These are phyloP conservation scores for Cajanus cajan DNA, from an alignment of 306 rosid species.

Conservation along the genomic window DNA sequence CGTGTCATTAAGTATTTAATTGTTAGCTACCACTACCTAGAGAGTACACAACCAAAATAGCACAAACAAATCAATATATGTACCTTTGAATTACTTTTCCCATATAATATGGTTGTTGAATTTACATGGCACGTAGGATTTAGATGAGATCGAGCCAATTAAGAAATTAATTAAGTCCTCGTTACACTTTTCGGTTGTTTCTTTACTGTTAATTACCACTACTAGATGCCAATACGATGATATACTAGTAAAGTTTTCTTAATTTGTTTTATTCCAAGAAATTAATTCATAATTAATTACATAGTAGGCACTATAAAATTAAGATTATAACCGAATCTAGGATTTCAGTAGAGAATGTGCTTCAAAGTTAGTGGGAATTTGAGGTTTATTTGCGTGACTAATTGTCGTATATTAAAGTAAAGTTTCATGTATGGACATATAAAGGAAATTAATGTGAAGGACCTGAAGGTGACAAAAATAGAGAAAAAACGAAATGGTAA, in stretches of 20 bases:
- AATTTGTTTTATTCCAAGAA: neutral
- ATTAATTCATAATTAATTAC: neutral
- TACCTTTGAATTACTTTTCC: neutral
- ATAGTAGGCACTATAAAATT: neutral
- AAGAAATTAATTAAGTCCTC: neutral
- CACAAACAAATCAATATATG: neutral
- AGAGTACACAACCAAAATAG: too few relatives aligned
- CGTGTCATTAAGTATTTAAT: too few relatives aligned
- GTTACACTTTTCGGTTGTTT: neutral
- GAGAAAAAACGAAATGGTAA: neutral
- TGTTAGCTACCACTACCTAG: too few relatives aligned
- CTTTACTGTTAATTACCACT: neutral
- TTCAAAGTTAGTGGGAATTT: neutral
- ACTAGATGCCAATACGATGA: neutral
- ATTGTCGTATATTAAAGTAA: neutral
- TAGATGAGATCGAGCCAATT: neutral
- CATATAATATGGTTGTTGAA: neutral
- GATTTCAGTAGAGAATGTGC: neutral
- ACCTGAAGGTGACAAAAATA: neutral
- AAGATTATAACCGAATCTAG: neutral
- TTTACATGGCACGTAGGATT: neutral
- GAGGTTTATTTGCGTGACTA: neutral
- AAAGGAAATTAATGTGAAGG: neutral
- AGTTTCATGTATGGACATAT: neutral
- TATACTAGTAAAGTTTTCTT: neutral